These are phyloP conservation scores for Fusarium pseudograminearum DNA, from an alignment of 2,329 filamentous ascomycete genomes.

Conservation along the genomic window DNA sequence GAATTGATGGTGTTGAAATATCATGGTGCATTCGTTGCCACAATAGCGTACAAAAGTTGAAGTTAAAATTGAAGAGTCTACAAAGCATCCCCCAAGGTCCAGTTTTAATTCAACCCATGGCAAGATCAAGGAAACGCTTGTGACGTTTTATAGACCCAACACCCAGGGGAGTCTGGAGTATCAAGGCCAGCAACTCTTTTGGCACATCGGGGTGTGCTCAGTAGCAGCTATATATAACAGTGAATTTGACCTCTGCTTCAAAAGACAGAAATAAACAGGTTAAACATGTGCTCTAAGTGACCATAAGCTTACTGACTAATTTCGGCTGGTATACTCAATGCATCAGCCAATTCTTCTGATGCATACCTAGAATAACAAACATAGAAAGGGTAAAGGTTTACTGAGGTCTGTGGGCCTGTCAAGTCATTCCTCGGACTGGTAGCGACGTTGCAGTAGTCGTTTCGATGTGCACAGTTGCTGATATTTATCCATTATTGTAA, in stretches of 20 bases:
- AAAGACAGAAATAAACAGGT: not conserved
- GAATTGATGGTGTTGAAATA: conserved; percentile 24
- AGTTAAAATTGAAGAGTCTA: not conserved
- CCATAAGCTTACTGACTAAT: not conserved
- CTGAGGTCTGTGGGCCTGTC: not conserved
- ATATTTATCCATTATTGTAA: not conserved
- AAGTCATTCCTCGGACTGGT: not conserved
- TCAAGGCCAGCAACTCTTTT: not conserved
- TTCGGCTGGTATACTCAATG: not conserved
- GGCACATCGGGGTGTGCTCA: not conserved
- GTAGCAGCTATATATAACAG: not conserved
- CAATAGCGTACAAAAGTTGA: not conserved
- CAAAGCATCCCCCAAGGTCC: not conserved
- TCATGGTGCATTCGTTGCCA: not conserved
- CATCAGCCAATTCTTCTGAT: not conserved
- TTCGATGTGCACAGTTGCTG: not conserved
- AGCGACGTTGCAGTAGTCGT: not conserved
- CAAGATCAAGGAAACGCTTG: not conserved
- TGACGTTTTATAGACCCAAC: not conserved
- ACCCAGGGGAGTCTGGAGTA: not conserved
- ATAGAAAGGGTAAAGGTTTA: not conserved
- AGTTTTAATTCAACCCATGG: not conserved
- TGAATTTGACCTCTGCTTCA: not conserved
- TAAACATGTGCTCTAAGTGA: not conserved
- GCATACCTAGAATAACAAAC: not conserved